phyloP scores from a whole-genome alignment of 1,284 basidiomycete species.

The Heterobasidion occidentale region DNA sequence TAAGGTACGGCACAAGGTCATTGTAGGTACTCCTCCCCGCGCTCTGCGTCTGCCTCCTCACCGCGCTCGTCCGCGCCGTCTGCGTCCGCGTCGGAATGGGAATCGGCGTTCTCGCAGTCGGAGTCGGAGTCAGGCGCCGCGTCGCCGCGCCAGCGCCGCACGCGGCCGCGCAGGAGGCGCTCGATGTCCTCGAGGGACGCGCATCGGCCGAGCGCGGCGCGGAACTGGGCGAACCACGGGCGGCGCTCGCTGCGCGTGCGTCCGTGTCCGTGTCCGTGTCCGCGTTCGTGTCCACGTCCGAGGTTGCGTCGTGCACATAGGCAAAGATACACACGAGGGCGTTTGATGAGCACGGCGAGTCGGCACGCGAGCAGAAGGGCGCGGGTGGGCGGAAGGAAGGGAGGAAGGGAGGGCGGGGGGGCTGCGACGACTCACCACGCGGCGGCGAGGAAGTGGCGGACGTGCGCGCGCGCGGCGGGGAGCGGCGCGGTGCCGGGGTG shows the following conservation, averaged over 20 bases:
- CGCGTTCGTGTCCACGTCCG: too few relatives aligned
- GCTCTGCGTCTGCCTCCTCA: too few relatives aligned
- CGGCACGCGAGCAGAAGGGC: not conserved
- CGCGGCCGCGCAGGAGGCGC: constrained; percentile 5
- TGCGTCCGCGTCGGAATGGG: too few relatives aligned
- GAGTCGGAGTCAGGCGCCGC: not conserved
- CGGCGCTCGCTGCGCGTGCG: constrained; percentile 1
- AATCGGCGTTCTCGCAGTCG: too few relatives aligned
- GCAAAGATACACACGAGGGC: not conserved
- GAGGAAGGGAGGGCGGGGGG: too few relatives aligned
- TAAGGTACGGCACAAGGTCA: too few relatives aligned
- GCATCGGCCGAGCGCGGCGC: constrained; percentile 6
- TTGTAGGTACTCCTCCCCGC: too few relatives aligned
- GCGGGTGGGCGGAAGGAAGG: not conserved
- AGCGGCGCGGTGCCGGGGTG: constrained; percentile 41
- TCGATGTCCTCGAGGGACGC: constrained; percentile 10
- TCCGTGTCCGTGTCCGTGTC: too few relatives aligned
- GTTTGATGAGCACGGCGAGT: not conserved
- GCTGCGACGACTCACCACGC: constrained; percentile 40
- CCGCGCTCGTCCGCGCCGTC: too few relatives aligned
- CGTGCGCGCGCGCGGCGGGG: constrained; percentile 44
- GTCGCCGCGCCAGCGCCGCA: constrained; percentile 7
- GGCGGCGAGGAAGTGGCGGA: constrained; percentile 54
- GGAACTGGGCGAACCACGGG: constrained; percentile 11
- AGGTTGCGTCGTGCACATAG: too few relatives aligned